Evolutionary conservation across 2,329 filamentous ascomycete species (phyloP), one percentile per base, ranked within the genome.

Genomic region (Sarocladiaceae sp.): DNA sequence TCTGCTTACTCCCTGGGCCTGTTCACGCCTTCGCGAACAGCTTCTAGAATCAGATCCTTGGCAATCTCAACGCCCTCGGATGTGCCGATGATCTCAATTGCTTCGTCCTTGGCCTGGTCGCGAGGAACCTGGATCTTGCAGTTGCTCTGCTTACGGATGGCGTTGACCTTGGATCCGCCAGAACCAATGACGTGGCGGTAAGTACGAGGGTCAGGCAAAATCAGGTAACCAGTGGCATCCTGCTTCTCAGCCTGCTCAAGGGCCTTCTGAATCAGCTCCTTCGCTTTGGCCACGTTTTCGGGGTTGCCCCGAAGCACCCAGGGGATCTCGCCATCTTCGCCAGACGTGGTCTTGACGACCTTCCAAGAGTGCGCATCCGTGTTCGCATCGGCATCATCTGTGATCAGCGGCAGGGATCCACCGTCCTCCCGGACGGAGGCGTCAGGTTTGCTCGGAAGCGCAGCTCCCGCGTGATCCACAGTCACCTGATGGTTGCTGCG

Each of bases 71-170:
- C 83, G 12, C 89, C 90, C 15, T 90, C 87, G 64, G 81, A 82
- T 52, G 79, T 81, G 35, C 94, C 94, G 31, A 87, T 77, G 62
- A 99, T 88, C 74, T 96, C 90, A 66, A 99, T 97, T 3, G 93
- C 90, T 69, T 97, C 92, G 47, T 80, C 78, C 57, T 73, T 75
- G 42, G 74, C 75, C 69, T 95, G 88, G 63, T 90, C 86, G 59
- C 89, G 85, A 20, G 94, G 94, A 36, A 99, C 93, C 58, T 92
- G 91, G 66, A 99, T 95, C 72, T 88, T 91, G 71, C 92, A 97
- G 52, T 88, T 89, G 50, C 91, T 97, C 75, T 94, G 84, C 74
- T 90, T 90, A 60, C 94, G 85, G 66, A 99, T 97, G 37, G 83
- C 76, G 71, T 97, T 97, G 68, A 99, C 95, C 70, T 93, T 93